phyloP scores from a whole-genome alignment of 352 stramenopile genomes.

The Saprolegnia diclina region DNA sequence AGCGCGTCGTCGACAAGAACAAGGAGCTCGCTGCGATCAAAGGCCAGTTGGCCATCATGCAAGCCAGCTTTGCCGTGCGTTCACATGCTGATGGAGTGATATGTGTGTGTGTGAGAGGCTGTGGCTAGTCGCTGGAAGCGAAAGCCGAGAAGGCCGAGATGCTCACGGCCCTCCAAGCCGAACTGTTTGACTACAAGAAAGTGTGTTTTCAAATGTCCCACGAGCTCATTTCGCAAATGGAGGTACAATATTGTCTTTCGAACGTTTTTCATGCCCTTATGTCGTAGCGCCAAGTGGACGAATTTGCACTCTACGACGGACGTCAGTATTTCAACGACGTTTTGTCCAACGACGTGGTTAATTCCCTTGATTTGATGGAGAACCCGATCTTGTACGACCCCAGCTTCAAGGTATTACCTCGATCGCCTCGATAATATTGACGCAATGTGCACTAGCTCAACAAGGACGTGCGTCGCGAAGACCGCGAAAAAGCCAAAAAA shows the following conservation, averaged over 20 bases:
- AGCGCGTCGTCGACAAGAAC: slow-evolving; percentile 39
- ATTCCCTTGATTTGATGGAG: slow-evolving; percentile 59
- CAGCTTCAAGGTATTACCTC: slow-evolving; percentile 36
- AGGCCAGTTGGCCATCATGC: slow-evolving; percentile 38
- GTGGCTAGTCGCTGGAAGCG: slow-evolving; percentile 41
- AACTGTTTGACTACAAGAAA: slow-evolving; percentile 66
- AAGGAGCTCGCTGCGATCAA: slow-evolving; percentile 50
- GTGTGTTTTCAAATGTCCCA: slow-evolving; percentile 54
- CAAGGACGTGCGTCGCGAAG: slow-evolving; percentile 4
- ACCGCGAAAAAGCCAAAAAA: neutral
- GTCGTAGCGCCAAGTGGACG: slow-evolving; percentile 18
- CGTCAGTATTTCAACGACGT: slow-evolving; percentile 55
- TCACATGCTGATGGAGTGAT: too few species aligned
- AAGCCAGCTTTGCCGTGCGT: slow-evolving; percentile 30
- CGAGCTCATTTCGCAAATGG: slow-evolving; percentile 43
- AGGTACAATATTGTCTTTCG: slow-evolving; percentile 30
- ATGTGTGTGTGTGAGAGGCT: slow-evolving; percentile 34
- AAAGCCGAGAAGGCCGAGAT: slow-evolving; percentile 17
- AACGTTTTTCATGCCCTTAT: neutral
- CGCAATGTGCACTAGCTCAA: slow-evolving; percentile 1
- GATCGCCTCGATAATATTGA: neutral
- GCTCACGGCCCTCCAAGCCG: slow-evolving; percentile 33
- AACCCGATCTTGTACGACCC: slow-evolving; percentile 59
- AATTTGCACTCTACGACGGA: slow-evolving; percentile 44
- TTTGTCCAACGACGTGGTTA: slow-evolving; percentile 56